Base-by-base conservation (phyloP, 1,284 basidiomycete species). In the Rhodotorula sp. region DNA sequence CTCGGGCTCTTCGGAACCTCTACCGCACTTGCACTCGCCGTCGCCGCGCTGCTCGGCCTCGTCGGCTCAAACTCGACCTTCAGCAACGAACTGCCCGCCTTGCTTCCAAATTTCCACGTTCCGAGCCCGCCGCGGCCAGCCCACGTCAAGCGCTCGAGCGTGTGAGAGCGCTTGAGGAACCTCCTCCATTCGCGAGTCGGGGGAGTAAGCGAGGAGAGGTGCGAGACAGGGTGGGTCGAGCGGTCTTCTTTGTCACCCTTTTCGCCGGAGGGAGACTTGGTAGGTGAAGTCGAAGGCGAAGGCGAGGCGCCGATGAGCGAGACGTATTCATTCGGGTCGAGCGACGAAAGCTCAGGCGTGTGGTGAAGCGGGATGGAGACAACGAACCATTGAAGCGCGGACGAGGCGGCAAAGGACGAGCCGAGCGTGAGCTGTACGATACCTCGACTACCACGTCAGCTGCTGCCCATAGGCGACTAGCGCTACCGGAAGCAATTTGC, bases 161-260 rank as follows among this genome's bases (percentile, higher is more conserved):
- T 13, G 51, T 72, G 73, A 11, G 57, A 40, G 53, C 72, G 72
- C 40, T 72, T 72, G 24, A 70, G 47, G 62, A 75, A 70, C n/a
- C 67, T 62, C 8, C 71, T 64, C 73, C 73, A 75, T 50, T 73
- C 72, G 6, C 65, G 46, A 6, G 69, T 66, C 4, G 65, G 20
- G 1, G 70, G 70, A 13, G 62, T 31, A 55, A 63, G 54, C 18
- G 15, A 58, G 56, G 46, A 71, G 47, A 5, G 47, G n/a, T 2
- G 30, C 26, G n/a, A 65, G 50, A 34, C 50, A 47, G 50, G 51
- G 54, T 47, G 51, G 54, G 28, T 37, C 46, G 31, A 52, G 51
- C 6, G 34, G 24, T 44, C 24, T 26, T 40, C 31, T 11, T 28
- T 28, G 54, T 37, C 10, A 2, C 34, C 31, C 4, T n/a, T n/a